Evolutionary conservation across 2,329 filamentous ascomycete genomes (phyloP), one percentile per base, ranked within the genome.

Genomic region (Cytospora schulzeri): DNA sequence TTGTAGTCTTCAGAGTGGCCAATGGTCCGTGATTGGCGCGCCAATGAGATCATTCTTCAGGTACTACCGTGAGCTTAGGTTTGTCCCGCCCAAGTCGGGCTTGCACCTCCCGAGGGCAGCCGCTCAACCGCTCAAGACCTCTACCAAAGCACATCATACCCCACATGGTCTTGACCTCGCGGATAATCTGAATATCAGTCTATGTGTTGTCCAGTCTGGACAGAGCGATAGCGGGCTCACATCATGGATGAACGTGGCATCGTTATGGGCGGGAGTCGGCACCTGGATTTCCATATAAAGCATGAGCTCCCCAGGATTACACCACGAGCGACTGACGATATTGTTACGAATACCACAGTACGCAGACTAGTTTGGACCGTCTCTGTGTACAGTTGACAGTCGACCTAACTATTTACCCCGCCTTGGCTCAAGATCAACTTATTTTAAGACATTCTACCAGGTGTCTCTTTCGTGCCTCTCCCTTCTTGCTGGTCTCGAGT

Each of bases 381-480:
- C 52, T 57, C 7, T 24, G 26, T 63, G 28, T 38, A 51, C 35
- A 64, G 62, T 64, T 35, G 65, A 66, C 65, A 58, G 65, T 66
- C 62, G 15, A 66, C 64, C 64, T 48, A 45, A 3, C 51, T 48
- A 19, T 53, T 22, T 55, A 59, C 64, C 64, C 60, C 61, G 60
- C 60, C 61, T 60, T 66, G 33, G 26, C 45, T 48, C 61, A 57
- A 41, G 38, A 41, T 29, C 38, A 29, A 26, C 51, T 19, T n/a
- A n/a, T n/a, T 8, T 26, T 48, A 22, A 50, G 59, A 24, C 58
- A 53, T 19, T 58, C 17, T 55, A 17, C 45, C 53, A 35, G 48
- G 29, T 33, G 51, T 31, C 17, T 54, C 29, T 3, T 31, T 55
- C 19, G 22, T 26, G 45, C 45, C 31, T 56, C 33, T 26, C 31